A percentile compares a stretch with the other conserved stretches of the same genome.
Evolutionary conservation across 2,329 filamentous ascomycete species (phyloP).

Genomic region (Penicillium fuscoglaucum): DNA sequence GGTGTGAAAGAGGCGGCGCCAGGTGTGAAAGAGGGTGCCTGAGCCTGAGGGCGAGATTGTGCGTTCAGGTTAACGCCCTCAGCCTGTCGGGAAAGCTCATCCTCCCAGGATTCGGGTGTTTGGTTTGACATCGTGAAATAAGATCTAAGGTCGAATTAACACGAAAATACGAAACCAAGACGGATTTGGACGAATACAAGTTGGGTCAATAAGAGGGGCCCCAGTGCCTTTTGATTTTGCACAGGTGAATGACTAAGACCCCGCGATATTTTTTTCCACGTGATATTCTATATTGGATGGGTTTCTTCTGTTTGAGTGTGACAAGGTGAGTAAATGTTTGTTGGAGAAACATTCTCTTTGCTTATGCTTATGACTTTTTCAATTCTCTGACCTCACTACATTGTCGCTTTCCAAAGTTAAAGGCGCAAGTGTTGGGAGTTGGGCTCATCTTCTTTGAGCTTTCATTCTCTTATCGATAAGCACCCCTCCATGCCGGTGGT

Average conservation of each 20-base stretch:
- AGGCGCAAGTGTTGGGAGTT: neutral
- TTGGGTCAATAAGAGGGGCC: slow-evolving; percentile 25
- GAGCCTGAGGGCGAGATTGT: slow-evolving; percentile 50
- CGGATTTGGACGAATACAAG: slow-evolving; percentile 19
- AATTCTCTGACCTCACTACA: neutral
- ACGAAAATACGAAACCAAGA: slow-evolving; percentile 23
- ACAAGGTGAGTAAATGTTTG: neutral
- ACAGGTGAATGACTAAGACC: slow-evolving; percentile 24
- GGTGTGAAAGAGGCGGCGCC: slow-evolving; percentile 73
- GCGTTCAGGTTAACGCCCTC: slow-evolving; percentile 73
- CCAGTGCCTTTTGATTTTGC: slow-evolving; percentile 25
- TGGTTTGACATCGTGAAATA: slow-evolving; percentile 69
- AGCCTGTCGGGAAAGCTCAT: slow-evolving; percentile 77
- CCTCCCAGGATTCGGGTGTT: slow-evolving; percentile 87
- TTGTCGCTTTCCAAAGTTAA: neutral
- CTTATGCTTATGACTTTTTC: neutral
- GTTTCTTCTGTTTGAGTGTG: neutral
- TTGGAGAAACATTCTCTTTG: neutral
- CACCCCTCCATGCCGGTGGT: slow-evolving; percentile 1
- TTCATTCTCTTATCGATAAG: slow-evolving; percentile 15
- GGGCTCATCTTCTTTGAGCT: slow-evolving; percentile 4
- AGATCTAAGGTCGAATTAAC: slow-evolving; percentile 23
- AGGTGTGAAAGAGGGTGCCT: slow-evolving; percentile 61
- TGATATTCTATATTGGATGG: slow-evolving; percentile 7
- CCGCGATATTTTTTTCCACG: slow-evolving; percentile 22